Base-by-base conservation (phyloP, 257 asterid genomes). In the Haberlea rhodopensis region DNA sequence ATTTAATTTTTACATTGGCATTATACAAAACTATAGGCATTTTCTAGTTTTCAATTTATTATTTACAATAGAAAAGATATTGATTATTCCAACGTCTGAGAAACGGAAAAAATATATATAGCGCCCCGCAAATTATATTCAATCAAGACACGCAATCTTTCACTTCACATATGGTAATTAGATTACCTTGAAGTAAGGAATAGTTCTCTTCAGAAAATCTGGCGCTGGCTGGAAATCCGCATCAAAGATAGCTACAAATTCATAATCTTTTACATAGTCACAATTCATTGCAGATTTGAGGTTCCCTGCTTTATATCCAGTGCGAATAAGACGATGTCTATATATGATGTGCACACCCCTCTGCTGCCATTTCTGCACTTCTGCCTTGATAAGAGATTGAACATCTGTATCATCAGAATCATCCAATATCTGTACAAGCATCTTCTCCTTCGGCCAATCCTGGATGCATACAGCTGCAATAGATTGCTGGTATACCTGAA, bases 271-370 rank as follows among this genome's bases (percentile, higher is more conserved):
- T 73, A 90, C 95, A 73, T 90, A 88, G 66, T 86, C 89, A 73
- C 92, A 87, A 73, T 32, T 81, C 96, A 90, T 87, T 59, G 95
- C 97, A 62, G 96, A 87, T 73, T 78, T 85, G 69, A 90, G 97
- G 77, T 87, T 88, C 80, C 97, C 97, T 26, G 97, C 97, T 72
- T 90, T 90, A 77, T 88, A 90, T 64, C 97, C 96, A 48, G 95
- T 84, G 76, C 96, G 90, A 61, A 82, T 76, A 62, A 79, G 89
- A 57, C 97, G 95, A 65, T 87, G 96, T 65, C 88, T 79, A 53
- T 90, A 90, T 48, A 85, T 59, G 52, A 90, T 82, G 77, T 57
- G 84, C 71, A 78, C 81, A 46, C 97, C 97, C 74, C 77, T 88
- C 56, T 84, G 97, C 71, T 85, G 90, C 97, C 97, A 90, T 78